phyloP scores from a whole-genome alignment of 148 eudicot species.

The Rhododendron mucronatum region DNA sequence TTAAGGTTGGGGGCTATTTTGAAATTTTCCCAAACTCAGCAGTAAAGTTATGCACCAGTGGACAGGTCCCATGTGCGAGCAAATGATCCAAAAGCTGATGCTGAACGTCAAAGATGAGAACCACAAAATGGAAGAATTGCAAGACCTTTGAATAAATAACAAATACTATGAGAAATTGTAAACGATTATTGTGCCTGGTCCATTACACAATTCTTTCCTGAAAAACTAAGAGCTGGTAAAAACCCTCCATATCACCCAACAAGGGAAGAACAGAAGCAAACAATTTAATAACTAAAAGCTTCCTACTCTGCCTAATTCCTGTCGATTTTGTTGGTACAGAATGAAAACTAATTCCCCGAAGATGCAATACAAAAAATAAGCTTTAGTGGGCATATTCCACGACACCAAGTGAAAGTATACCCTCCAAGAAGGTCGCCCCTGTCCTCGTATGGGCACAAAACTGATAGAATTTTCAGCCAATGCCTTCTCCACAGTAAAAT shows the following conservation, averaged over 20 bases:
- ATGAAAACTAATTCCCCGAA: constrained; percentile 22
- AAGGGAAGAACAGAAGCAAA: constrained; percentile 12
- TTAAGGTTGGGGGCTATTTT: too few relatives aligned
- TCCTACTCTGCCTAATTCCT: constrained; percentile 15
- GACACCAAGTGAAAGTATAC: neutral
- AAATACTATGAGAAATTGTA: constrained; percentile 11
- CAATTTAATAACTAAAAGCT: constrained; percentile 8
- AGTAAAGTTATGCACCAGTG: neutral
- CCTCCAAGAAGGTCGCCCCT: constrained; percentile 19
- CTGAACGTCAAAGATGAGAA: neutral
- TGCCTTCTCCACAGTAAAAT: neutral
- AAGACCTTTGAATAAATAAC: constrained; percentile 13
- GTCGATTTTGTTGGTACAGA: constrained; percentile 19
- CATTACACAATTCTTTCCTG: constrained; percentile 30
- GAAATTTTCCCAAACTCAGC: neutral
- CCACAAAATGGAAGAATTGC: constrained; percentile 8
- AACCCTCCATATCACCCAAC: constrained; percentile 16
- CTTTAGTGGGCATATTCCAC: constrained; percentile 15
- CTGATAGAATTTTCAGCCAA: constrained; percentile 12
- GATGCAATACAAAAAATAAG: constrained; percentile 9
- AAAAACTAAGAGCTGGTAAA: constrained; percentile 24
- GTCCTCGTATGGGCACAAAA: constrained; percentile 8
- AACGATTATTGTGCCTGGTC: constrained; percentile 19
- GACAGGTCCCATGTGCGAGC: neutral
- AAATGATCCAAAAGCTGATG: neutral